Base-by-base conservation (phyloP, 352 stramenopile species). In the Aphanomyces cochlioides region DNA sequence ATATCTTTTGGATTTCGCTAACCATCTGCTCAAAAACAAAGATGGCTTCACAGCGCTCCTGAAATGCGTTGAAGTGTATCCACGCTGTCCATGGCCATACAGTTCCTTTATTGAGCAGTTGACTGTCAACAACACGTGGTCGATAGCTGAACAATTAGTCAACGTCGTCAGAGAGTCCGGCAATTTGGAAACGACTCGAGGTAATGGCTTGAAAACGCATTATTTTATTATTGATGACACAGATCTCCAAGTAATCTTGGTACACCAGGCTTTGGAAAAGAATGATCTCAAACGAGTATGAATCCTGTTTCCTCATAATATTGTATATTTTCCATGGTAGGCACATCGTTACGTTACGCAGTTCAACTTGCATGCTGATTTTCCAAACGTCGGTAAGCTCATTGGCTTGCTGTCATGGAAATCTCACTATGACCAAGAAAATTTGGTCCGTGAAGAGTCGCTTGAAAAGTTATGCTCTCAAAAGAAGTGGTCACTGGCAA, bases 391-490 rank as follows among this genome's bases (percentile, higher is more conserved):
- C 21, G 59, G 59, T 67, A 41, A 37, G 41, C 7, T n/a, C 21
- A 36, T 28, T 19, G 8, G 17, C 36, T 7, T 17, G 0, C 0
- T n/a, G 7, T 10, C 38, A 21, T 48, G 7, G n/a, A 15, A 7
- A 6, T 36, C 8, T 41, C 40, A 21, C 17, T 0, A 7, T 6
- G 7, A 17, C 10, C 38, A 28, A 67, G 59, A 67, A 39, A 34
- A 56, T 17, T 3, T 17, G 6, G 21, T 67, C 10, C 59, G 43
- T 7, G 17, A 28, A 17, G 59, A 67, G 38, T 21, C 59, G 41
- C n/a, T 67, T 8, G 38, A 67, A 10, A 67, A 67, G 13, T 36
- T 67, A 13, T 67, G 59, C 28, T 12, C 17, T 13, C 59, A 67
- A 34, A 21, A 19, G 17, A 67, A 56, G 41, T 67, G 59, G 59